Conservation (phyloP, 768 basidiomycete species). For the Strobilomyces dryophilus region DNA sequence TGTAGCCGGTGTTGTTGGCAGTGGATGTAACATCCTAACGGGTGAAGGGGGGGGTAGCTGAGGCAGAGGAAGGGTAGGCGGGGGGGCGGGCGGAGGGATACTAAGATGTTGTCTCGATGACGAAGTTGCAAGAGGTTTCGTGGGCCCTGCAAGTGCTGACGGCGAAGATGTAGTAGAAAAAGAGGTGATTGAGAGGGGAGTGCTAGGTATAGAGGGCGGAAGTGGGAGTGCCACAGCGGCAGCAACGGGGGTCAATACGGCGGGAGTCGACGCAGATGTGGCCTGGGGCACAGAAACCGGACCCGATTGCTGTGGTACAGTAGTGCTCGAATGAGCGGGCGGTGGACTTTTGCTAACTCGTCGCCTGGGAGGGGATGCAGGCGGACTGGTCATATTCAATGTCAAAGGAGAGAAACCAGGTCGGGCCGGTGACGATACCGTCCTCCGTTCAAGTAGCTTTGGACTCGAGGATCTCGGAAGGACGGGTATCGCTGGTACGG, state of each 20-base stretch:
- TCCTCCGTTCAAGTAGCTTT: conserved; percentile 22
- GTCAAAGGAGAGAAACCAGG: conserved; percentile 26
- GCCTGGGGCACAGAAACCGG: conserved; percentile 1
- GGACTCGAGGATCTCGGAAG: conserved; percentile 28
- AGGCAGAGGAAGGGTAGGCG: conserved; percentile 29
- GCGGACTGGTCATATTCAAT: conserved; percentile 21
- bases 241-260: conserved; percentile 1
- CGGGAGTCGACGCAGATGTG: conserved; percentile 6
- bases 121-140: conserved; percentile 6
- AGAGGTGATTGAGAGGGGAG: conserved; percentile 18
- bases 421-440: conserved; percentile 27
- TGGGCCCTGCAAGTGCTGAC: neutral
- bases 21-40: neutral
- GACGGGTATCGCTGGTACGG: conserved; percentile 29
- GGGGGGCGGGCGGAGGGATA: conserved; percentile 30
- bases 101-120: conserved; percentile 27
- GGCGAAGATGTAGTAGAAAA: neutral
- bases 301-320: conserved; percentile 11
- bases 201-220: conserved; percentile 17
- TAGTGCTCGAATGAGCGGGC: conserved; percentile 8
- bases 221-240: conserved; percentile 7
- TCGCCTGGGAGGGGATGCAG: conserved; percentile 16
- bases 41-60: conserved; percentile 16
- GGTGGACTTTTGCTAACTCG: conserved; percentile 28
- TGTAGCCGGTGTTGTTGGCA: neutral